These are phyloP conservation scores for Tilletia caries DNA, from an alignment of 1,284 basidiomycete species.

Conservation along the genomic window DNA sequence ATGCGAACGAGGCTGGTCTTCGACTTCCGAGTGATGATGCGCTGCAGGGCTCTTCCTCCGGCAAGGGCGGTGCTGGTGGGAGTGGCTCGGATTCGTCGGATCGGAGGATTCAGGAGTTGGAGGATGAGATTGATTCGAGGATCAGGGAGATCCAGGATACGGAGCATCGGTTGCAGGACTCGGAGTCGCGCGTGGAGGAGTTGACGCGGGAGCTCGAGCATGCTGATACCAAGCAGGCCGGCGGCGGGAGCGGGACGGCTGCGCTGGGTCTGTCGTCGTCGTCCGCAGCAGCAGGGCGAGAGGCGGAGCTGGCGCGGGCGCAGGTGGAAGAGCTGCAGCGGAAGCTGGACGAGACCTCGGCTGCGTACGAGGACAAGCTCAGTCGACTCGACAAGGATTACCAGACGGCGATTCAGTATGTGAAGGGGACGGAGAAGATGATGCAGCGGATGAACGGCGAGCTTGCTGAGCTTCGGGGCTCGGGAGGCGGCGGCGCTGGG, in stretches of 20 bases:
- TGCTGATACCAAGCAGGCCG: slow-evolving; percentile 12
- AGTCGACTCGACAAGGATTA: slow-evolving; percentile 88
- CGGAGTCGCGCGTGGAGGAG: slow-evolving; percentile 45
- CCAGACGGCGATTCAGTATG: slow-evolving; percentile 75
- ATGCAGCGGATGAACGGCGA: slow-evolving; percentile 84
- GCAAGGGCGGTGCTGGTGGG: background rate
- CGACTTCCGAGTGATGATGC: slow-evolving; percentile 46
- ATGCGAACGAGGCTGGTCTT: slow-evolving; percentile 72
- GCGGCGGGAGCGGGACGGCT: background rate
- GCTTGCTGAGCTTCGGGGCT: slow-evolving; percentile 42
- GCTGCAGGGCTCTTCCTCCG: slow-evolving; percentile 29
- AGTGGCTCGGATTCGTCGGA: slow-evolving; percentile 23
- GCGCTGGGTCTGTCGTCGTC: slow-evolving; percentile 55
- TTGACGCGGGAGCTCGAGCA: slow-evolving; percentile 44
- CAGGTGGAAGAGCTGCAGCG: slow-evolving; percentile 46
- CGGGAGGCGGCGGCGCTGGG: slow-evolving; percentile 16
- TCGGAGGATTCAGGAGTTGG: slow-evolving; percentile 42
- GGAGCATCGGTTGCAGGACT: slow-evolving; percentile 46
- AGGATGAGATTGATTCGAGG: slow-evolving; percentile 44
- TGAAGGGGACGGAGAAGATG: slow-evolving; percentile 96
- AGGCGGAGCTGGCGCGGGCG: slow-evolving; percentile 72
- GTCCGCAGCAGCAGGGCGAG: slow-evolving; percentile 58
- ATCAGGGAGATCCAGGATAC: slow-evolving; percentile 39
- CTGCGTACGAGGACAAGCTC: slow-evolving; percentile 49
- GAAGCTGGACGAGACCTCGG: slow-evolving; percentile 46